Conservation (phyloP, 2,329 filamentous ascomycete species). For the Fusarium gaditjirri region DNA sequence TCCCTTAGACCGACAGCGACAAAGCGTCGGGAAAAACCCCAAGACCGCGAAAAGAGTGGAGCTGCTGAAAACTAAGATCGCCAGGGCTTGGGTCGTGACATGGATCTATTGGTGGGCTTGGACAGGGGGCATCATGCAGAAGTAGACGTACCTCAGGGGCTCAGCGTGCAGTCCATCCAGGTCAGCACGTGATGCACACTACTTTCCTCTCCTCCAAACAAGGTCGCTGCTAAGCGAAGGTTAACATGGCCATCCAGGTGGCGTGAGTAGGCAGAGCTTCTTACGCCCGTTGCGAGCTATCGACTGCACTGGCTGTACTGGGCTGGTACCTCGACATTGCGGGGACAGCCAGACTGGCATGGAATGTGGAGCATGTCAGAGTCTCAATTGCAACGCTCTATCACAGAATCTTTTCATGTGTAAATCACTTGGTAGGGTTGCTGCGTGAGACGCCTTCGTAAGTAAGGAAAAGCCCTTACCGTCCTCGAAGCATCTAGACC, state of each 20-base stretch:
- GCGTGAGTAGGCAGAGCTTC: background rate
- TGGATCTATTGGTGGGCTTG: background rate
- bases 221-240: background rate
- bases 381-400: background rate
- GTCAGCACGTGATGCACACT: background rate
- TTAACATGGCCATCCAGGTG: background rate
- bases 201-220: background rate
- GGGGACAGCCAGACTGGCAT: background rate
- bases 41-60: background rate
- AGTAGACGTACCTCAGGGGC: background rate
- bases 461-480: background rate
- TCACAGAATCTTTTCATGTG: background rate
- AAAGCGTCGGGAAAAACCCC: background rate
- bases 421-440: background rate
- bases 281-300: background rate
- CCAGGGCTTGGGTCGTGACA: background rate
- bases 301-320: background rate
- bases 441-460: background rate
- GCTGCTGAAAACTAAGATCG: background rate
- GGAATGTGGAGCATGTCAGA: background rate
- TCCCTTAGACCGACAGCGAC: background rate
- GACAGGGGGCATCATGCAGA: background rate
- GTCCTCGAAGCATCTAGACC: background rate
- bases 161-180: background rate
- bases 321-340: background rate